Evolutionary conservation across 2,329 filamentous ascomycete species (phyloP), one percentile per base, ranked within the genome.

Genomic region (Apiospora aurea): DNA sequence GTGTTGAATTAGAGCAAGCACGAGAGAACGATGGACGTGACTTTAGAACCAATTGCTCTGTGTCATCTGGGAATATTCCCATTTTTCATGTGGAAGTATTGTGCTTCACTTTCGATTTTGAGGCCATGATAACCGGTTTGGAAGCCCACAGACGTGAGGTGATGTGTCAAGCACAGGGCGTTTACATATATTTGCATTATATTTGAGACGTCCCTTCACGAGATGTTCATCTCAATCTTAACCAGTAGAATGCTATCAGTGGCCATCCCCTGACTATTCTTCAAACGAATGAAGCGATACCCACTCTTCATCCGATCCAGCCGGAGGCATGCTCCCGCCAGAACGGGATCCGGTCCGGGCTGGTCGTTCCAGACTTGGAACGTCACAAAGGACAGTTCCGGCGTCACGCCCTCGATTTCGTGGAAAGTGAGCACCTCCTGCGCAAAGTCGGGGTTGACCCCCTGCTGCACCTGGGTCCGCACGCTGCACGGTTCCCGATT

Each of bases 321-420:
- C 53, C 95, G 88, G 76, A 97, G 91, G 78, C 95, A 97, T 1
- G 93, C 91, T 95, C 96, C 98, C 2, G 92, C 94, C 16, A 94
- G 92, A 71, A 97, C 82, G 73, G 92, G 89, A 78, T 98, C 95
- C 74, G 88, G 87, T 6, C 92, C 91, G 75, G 95, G 89, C 81
- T 95, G 92, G 76, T 97, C 92, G 80, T 98, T 94, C 81, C 94
- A 92, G 75, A 98, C 87, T 77, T 96, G 95, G 85, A 98, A 94
- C 78, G 92, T 87, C 69, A 94, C 86, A 83, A 94, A 95, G 44
- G 90, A 90, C 73, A 95, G 83, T 77, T 92, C 89, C 70, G 93
- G 89, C 13, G 93, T 86, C 1, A 94, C 85, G 16, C 89, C 86
- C 0, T 83, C 80, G 47, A 90, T 82, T 0, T 81, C 81, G 24